These are phyloP conservation scores for Aspergillus puulaauensis DNA, from an alignment of 2,329 filamentous ascomycete species.

Conservation along the genomic window DNA sequence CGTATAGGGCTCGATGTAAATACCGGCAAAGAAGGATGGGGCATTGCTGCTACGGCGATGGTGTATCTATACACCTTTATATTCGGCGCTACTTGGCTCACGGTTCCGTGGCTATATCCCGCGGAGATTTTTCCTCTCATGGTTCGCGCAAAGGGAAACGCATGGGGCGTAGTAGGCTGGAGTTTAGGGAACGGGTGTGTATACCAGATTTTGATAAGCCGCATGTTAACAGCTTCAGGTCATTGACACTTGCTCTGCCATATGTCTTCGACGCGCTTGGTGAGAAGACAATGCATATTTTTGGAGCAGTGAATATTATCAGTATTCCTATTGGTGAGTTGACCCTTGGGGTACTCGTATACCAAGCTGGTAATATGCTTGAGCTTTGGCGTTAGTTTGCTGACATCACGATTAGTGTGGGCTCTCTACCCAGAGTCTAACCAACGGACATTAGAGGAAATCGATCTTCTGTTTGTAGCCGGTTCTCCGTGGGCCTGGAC, in stretches of 20 bases:
- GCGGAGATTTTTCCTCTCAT: slow-evolving; percentile 57
- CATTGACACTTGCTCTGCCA: no score
- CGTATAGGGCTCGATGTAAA: no score
- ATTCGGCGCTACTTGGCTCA: background rate
- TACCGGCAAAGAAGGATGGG: no score
- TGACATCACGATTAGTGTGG: background rate
- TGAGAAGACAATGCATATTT: background rate
- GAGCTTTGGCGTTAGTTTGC: background rate
- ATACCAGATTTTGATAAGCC: no score
- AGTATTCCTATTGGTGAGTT: background rate
- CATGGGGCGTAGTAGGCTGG: background rate
- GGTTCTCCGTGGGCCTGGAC: no score
- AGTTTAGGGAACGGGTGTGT: background rate
- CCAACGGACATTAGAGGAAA: no score
- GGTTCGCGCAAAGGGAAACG: background rate
- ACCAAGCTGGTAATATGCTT: background rate
- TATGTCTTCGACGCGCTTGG: no score
- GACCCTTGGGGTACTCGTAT: background rate
- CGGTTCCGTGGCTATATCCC: background rate
- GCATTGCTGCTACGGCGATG: no score
- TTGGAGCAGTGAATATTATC: background rate
- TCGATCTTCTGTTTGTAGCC: no score
- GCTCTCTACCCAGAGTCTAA: background rate
- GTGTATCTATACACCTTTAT: slow-evolving; percentile 10
- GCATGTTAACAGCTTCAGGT: no score